Evolutionary conservation across 345 rosid genomes (phyloP).

Genomic region (Ceriops tagal): DNA sequence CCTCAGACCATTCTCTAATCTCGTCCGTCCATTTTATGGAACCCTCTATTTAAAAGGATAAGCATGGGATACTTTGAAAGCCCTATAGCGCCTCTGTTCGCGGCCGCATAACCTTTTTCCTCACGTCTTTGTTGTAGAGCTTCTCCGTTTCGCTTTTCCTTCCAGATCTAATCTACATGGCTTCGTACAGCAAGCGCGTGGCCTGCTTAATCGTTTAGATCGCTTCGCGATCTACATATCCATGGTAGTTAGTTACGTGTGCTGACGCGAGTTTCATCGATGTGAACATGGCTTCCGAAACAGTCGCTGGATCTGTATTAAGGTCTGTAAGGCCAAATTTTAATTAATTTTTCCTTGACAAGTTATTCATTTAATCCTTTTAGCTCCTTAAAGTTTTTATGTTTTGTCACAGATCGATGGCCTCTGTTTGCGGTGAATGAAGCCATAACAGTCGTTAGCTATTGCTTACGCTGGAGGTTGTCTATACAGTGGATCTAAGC

Average conservation of each 20-base stretch:
- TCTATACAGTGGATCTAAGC: too few species aligned
- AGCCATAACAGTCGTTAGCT: too few species aligned
- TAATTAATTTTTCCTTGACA: neutral
- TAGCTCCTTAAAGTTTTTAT: too few species aligned
- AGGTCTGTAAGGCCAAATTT: neutral
- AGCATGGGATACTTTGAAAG: neutral
- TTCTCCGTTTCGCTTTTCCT: accelerated
- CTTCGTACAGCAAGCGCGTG: neutral
- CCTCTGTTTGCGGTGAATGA: too few species aligned
- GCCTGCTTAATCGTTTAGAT: neutral
- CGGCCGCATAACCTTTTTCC: too few species aligned
- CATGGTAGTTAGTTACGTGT: neutral
- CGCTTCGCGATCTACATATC: slow-evolving; percentile 18
- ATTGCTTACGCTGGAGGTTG: accelerated
- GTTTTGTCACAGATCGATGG: too few species aligned
- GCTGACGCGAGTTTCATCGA: neutral
- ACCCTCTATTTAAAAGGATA: slow-evolving; percentile 19
- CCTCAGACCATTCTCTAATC: slow-evolving; percentile 9
- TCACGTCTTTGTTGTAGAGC: too few species aligned
- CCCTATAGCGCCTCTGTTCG: accelerated
- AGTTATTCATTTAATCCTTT: neutral
- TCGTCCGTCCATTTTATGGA: slow-evolving; percentile 27
- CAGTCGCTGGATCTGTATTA: neutral
- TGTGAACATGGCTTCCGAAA: neutral
- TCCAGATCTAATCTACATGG: slow-evolving; percentile 24